Base-by-base conservation (phyloP, 2,329 filamentous ascomycete species). In the Arthrobotrys conoides region DNA sequence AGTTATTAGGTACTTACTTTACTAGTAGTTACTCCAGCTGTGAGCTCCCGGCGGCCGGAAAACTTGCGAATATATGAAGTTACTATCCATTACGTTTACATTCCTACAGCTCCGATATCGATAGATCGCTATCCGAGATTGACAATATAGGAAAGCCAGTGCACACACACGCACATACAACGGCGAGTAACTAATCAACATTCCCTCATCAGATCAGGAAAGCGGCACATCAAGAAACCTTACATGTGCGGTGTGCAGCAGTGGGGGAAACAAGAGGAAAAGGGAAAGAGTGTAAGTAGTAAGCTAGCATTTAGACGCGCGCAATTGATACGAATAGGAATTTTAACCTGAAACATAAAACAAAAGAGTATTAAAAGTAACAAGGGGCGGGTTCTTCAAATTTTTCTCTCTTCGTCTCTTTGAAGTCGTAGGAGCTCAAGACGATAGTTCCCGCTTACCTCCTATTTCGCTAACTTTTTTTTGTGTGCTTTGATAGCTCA, bases 361-460 rank as follows among this genome's bases (percentile, higher is more conserved):
- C 14, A n/a, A 44, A 46, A 46, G 20, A 20, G 44, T 8, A 44
- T 41, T 51, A 22, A 30, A 30, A 30, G 6, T 3, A 6, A 18
- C 27, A 67, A 38, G 64, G 46, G 48, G 48, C 30, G n/a, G 20
- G 36, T 20, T 46, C n/a, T 41, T 41, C 10, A 36, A 41, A n/a
- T n/a, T n/a, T n/a, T n/a, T n/a, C n/a, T n/a, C n/a, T n/a, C n/a
- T n/a, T n/a, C n/a, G n/a, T n/a, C n/a, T n/a, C n/a, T 30, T 9
- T 53, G 44, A 48, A 48, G 51, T 44, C 46, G 73, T 72, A 72
- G 75, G 75, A 78, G 75, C 75, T 78, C 75, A 64, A 77, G 61
- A 78, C 64, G 63, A 72, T 78, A 61, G 68, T 78, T 71, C 63
- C 75, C 75, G 75, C 71, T 49, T 61, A 61, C 57, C 57, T 66